Evolutionary conservation across 169 alveolate genomes (phyloP).

Genomic region (Cryptosporidium andersoni): DNA sequence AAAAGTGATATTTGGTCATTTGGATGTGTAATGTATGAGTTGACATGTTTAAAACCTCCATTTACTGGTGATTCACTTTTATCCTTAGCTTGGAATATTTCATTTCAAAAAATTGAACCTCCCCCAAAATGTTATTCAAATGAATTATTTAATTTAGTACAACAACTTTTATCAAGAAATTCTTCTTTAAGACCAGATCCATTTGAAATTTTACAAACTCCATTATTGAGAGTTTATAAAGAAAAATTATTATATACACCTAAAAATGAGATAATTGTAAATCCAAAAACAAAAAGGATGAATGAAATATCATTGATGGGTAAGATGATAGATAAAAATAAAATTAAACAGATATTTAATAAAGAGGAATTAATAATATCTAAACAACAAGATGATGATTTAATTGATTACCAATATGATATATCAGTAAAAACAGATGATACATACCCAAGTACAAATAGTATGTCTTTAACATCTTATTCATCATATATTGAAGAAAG

Average conservation of each 20-base stretch:
- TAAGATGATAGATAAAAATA: neutral
- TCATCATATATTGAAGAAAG: no score
- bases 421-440: no score
- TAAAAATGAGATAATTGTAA: neutral
- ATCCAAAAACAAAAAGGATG: neutral
- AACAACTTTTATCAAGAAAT: slow-evolving; percentile 40
- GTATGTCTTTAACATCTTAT: no score
- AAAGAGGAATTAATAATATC: neutral
- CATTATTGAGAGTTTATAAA: neutral
- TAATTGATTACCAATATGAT: neutral
- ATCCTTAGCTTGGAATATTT: slow-evolving; percentile 66
- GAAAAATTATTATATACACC: neutral
- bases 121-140: slow-evolving; percentile 37
- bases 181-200: slow-evolving; percentile 53
- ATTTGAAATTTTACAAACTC: slow-evolving; percentile 10
- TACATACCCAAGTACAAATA: no score
- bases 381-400: neutral
- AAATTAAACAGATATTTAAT: neutral
- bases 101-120: slow-evolving; percentile 66
- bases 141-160: slow-evolving; percentile 35
- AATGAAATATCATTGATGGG: neutral
- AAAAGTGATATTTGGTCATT: slow-evolving; percentile 93
- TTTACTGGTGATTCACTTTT: slow-evolving; percentile 82
- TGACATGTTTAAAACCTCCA: slow-evolving; percentile 87
- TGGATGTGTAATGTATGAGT: slow-evolving; percentile 92